A percentile compares a stretch with the other conserved stretches of the same genome.
These are phyloP conservation scores for Pseudocercospora fijiensis DNA, from an alignment of 2,329 filamentous ascomycete species.

Conservation along the genomic window DNA sequence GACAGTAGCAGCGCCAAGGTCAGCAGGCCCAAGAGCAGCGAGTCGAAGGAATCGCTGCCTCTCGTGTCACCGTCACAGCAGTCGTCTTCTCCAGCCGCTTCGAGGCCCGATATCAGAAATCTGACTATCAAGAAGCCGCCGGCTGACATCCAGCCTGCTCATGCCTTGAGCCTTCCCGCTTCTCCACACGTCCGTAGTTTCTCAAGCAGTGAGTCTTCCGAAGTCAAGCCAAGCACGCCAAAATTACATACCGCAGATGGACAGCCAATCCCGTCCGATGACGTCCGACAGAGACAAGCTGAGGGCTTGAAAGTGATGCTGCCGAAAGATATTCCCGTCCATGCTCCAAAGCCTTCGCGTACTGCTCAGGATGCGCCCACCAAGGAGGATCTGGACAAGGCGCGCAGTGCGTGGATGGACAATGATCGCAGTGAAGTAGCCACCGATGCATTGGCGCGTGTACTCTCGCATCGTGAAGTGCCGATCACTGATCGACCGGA, in stretches of 20 bases:
- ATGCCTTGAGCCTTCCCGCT: conserved; percentile 22
- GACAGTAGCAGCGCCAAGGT: conserved; percentile 23
- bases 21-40: conserved; percentile 31
- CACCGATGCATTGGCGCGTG: conserved; percentile 34
- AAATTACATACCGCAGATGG: conserved; percentile 25
- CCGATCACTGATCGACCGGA: conserved; percentile 21
- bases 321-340: neutral
- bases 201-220: conserved; percentile 12
- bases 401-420: conserved; percentile 29
- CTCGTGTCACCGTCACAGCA: conserved; percentile 26
- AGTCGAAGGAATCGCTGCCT: conserved; percentile 27
- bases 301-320: neutral
- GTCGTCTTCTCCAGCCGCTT: conserved; percentile 22
- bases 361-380: conserved; percentile 18
- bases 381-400: conserved; percentile 30
- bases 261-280: conserved; percentile 20
- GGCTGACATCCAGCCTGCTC: conserved; percentile 25
- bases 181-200: conserved; percentile 25
- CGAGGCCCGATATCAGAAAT: conserved; percentile 13
- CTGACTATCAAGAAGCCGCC: conserved; percentile 21
- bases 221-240: conserved; percentile 15
- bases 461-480: conserved; percentile 34
- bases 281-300: conserved; percentile 9
- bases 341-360: conserved; percentile 8
- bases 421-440: conserved; percentile 33